Base-by-base conservation (phyloP, 768 basidiomycete genomes). In the Pleurotus pulmonarius region DNA sequence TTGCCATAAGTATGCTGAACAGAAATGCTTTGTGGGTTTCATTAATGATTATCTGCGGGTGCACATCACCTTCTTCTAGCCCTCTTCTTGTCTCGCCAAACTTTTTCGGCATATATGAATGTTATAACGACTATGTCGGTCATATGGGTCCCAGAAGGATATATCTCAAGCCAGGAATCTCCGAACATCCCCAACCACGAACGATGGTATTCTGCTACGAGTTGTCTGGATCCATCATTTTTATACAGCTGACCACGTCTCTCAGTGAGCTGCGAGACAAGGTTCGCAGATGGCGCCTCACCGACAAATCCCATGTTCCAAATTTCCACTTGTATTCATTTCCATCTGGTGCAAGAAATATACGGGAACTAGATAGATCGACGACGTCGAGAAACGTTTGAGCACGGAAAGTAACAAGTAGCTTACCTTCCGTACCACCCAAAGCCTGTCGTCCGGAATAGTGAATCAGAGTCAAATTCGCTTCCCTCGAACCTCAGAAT, bases 41-140 rank as follows among this genome's bases (percentile, higher is more conserved):
- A n/a, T n/a, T n/a, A n/a, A n/a, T n/a, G n/a, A n/a, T n/a, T n/a
- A n/a, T n/a, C n/a, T n/a, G n/a, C n/a, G n/a, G n/a, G n/a, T n/a
- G n/a, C n/a, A n/a, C n/a, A 34, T 34, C 29, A 34, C 29, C 29
- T 34, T 29, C 26, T 29, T 22, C n/a, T 44, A 15, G 41, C 51
- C n/a, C 54, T 20, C 47, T 66, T 64, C 61, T 55, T 65, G 18
- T 64, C 65, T 51, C 61, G 62, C 37, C 69, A 58, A 15, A 64
- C 25, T 55, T 67, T 66, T 47, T 70, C 66, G 16, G 69, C 48
- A 48, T 67, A 70, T 22, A 70, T 57, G 45, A 71, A 71, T 5
- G 70, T 69, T 7, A 69, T 44, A 4, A 71, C 41, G 13, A 71
- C 65, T 26, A 60, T 58, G 45, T 68, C 65, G 6, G 64, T 37